Evolutionary conservation across 192 early-diverging fungal species (phyloP).

Genomic region (Pilaira anomala): DNA sequence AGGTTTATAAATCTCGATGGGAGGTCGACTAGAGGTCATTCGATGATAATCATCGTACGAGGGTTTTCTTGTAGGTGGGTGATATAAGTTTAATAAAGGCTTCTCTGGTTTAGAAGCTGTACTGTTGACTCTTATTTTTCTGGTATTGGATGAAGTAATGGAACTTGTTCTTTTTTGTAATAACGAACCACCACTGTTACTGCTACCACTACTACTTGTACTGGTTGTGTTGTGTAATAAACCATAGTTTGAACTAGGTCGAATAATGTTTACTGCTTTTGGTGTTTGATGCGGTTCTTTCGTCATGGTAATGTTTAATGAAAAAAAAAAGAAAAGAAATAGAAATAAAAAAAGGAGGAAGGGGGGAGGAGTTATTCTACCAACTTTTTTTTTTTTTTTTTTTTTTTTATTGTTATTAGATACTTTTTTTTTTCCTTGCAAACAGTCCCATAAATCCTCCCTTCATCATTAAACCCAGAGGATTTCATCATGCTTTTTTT

Average conservation of each 20-base stretch:
- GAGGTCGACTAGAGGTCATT: background rate
- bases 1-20: constrained; percentile 10
- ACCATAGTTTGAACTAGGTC: background rate
- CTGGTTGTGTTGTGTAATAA: background rate
- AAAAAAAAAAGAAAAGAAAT: background rate
- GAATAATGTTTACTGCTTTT: constrained; percentile 5
- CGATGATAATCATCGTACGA: background rate
- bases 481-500: too few species aligned
- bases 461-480: too few species aligned
- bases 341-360: background rate
- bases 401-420: background rate
- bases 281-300: constrained; percentile 6
- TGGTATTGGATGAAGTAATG: background rate
- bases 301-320: background rate
- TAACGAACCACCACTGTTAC: too few species aligned
- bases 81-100: constrained; percentile 5
- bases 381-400: background rate
- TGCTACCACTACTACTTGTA: too few species aligned
- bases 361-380: background rate
- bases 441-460: too few species aligned
- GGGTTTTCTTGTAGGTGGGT: background rate
- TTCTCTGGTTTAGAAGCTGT: background rate
- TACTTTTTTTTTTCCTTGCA: too few species aligned
- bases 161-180: too few species aligned
- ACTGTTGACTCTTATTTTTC: background rate